These are phyloP conservation scores for Neoboletus brunneissimus DNA, from an alignment of 768 basidiomycete species.

Conservation along the genomic window DNA sequence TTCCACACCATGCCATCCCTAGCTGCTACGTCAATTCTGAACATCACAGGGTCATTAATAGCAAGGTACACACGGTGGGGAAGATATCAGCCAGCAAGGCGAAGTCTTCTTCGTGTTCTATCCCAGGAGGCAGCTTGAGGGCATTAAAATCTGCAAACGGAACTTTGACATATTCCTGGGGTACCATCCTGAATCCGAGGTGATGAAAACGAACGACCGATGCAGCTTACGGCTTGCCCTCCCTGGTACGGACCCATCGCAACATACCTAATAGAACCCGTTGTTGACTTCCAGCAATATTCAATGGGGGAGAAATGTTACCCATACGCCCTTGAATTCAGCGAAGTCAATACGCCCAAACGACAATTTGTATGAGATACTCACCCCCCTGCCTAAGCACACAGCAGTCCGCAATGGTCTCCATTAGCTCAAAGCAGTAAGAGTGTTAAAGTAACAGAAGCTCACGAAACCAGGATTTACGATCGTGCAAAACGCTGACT, in stretches of 20 bases:
- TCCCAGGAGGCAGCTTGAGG: neutral
- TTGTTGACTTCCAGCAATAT: neutral
- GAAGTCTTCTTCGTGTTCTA: neutral
- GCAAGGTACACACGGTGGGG: neutral
- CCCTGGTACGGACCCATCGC: neutral
- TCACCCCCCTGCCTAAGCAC: constrained; percentile 1
- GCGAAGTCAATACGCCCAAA: neutral
- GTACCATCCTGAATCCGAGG: neutral
- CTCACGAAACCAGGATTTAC: constrained; percentile 43
- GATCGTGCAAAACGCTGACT: constrained; percentile 53
- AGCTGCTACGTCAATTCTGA: neutral
- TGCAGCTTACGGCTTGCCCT: neutral
- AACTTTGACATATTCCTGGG: neutral
- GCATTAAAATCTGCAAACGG: neutral
- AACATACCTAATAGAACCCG: neutral
- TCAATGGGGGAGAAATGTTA: neutral
- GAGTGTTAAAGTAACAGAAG: neutral
- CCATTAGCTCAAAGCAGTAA: neutral
- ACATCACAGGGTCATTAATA: neutral
- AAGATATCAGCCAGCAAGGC: neutral
- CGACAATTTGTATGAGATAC: neutral
- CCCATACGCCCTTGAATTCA: neutral
- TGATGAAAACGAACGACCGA: neutral
- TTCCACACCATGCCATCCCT: neutral
- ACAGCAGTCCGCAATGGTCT: neutral